Evolutionary conservation across 108 stramenopile genomes (phyloP), one percentile per base, ranked within the genome.

Genomic region (Fragilaria radians): DNA sequence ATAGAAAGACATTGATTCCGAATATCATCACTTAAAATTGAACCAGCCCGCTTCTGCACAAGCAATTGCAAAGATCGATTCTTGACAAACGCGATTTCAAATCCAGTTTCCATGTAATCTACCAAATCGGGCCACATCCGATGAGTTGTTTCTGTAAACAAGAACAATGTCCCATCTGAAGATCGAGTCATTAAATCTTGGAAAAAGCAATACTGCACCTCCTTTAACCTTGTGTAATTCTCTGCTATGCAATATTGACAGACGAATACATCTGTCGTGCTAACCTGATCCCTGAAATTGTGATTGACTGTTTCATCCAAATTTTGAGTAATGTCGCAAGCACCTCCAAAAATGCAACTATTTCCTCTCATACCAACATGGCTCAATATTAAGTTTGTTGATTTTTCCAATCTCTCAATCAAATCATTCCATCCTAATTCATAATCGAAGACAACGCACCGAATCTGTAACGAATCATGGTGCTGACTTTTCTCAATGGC

Each of bases 191-290:
- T 80, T 23, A 82, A 48, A 19, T 86, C 81, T 4, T 48, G 52
- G 52, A 86, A 86, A 57, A 86, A 86, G 30, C 77, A 34, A 32
- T 52, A 82, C 14, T 80, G 33, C 0, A 62, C 60, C 24, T 61
- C 73, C 17, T 71, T 52, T 23, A 86, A 56, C 22, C 32, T 17
- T 11, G 32, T 3, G 19, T 75, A 72, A 57, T 86, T 86, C 57
- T 86, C 85, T 9, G 81, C 79, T 46, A 86, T 71, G 48, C 78
- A 79, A 54, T 86, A 86, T 61, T 77, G 76, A 57, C 79, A 81
- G 0, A 53, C 58, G 66, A 62, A 81, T 24, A 84, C 24, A 31
- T 71, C 31, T 9, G 77, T 70, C 0, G 71, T 45, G 9, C 54
- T 28, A 5, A 80, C 26, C 1, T 25, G 18, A 2, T 34, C 36